Evolutionary conservation across 805 yeast genomes (phyloP).

Genomic region (Suhomyces kilbournensis): DNA sequence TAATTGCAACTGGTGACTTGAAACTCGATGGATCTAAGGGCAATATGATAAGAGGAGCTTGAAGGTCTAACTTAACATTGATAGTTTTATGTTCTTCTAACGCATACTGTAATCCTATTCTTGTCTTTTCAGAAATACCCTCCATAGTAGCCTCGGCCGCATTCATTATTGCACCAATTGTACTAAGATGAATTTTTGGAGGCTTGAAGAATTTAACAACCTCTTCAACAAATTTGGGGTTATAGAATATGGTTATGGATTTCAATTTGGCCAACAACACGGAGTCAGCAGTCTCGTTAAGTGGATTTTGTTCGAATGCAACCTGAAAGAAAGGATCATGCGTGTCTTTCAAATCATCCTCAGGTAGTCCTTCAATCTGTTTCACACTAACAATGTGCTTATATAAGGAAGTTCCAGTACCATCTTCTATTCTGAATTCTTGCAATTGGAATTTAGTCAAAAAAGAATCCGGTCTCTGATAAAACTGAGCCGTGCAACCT

Average conservation of each 20-base stretch:
- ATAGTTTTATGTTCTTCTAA: conserved; percentile 92
- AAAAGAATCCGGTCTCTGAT: conserved; percentile 77
- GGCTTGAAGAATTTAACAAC: conserved; percentile 78
- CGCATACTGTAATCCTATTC: conserved; percentile 90
- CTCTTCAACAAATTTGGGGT: conserved; percentile 77
- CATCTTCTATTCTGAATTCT: conserved; percentile 85
- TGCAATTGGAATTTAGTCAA: conserved; percentile 68
- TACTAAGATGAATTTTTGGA: conserved; percentile 79
- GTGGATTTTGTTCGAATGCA: conserved; percentile 81
- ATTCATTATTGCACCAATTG: conserved; percentile 83
- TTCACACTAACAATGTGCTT: conserved; percentile 86
- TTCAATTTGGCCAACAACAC: conserved; percentile 67
- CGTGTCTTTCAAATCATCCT: conserved; percentile 8
- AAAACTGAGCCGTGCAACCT: conserved; percentile 70
- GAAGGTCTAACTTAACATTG: conserved; percentile 81
- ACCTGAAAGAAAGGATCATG: conserved; percentile 74
- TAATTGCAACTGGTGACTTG: conserved; percentile 83
- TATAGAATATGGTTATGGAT: conserved; percentile 88
- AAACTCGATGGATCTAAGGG: conserved; percentile 79
- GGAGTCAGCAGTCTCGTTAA: conserved; percentile 82
- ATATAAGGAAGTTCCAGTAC: conserved; percentile 73
- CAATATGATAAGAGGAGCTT: conserved; percentile 85
- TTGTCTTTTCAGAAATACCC: conserved; percentile 83
- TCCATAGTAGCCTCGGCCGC: conserved; percentile 96
- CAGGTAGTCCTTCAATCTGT: conserved; percentile 30